These are phyloP conservation scores for Umbelopsis sp. DNA, from an alignment of 371 early-diverging fungal species.

Conservation along the genomic window DNA sequence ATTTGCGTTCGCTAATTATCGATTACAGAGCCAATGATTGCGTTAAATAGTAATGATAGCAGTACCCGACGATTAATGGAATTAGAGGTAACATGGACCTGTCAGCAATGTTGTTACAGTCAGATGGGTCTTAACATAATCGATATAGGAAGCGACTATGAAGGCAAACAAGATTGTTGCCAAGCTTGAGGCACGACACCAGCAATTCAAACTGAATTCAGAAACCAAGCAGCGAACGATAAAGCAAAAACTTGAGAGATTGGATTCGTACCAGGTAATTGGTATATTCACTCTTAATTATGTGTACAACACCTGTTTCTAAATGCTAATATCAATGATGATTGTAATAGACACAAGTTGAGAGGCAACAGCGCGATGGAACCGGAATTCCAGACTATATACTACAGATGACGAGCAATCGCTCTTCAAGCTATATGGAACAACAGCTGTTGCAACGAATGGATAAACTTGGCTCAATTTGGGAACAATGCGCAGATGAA, in stretches of 20 bases:
- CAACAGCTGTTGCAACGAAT: background rate
- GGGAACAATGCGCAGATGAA: background rate
- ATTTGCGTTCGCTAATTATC: background rate
- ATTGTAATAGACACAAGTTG: background rate
- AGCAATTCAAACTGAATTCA: background rate
- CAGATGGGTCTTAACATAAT: background rate
- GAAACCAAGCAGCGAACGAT: background rate
- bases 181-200: background rate
- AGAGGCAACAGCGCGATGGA: background rate
- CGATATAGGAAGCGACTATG: background rate
- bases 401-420: background rate
- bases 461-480: background rate
- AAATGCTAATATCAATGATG: background rate
- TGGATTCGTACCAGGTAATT: constrained; percentile 1
- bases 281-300: background rate
- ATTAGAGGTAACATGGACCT: background rate
- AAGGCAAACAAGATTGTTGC: background rate
- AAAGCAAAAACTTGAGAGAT: background rate
- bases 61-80: background rate
- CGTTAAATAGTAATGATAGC: background rate
- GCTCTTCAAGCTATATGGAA: background rate
- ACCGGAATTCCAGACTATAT: background rate
- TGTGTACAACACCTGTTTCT: background rate
- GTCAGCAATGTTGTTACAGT: background rate
- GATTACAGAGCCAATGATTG: background rate